phyloP scores from a whole-genome alignment of 2,329 filamentous ascomycete genomes.

The Hymenoscyphus repandus region DNA sequence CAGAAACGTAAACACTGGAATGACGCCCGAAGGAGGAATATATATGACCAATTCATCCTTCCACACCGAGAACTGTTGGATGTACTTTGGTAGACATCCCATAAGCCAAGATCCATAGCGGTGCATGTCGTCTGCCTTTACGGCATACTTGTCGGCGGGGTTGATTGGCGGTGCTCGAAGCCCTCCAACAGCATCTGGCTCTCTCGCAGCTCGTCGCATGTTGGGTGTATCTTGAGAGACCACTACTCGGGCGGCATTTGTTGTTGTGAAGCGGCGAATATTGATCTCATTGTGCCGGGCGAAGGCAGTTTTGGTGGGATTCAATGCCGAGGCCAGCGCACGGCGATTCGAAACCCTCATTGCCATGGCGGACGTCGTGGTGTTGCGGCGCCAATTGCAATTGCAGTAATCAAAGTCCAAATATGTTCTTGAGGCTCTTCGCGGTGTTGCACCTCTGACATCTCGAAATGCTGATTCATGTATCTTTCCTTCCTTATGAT shows the following conservation, averaged over 20 bases:
- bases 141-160: slow-evolving; percentile 86
- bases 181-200: slow-evolving; percentile 40
- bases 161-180: slow-evolving; percentile 80
- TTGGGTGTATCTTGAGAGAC: slow-evolving; percentile 54
- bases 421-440: background rate
- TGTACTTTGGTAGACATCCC: slow-evolving; percentile 93
- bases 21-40: slow-evolving; percentile 79
- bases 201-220: slow-evolving; percentile 59
- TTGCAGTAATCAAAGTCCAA: slow-evolving; percentile 14
- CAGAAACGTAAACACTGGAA: slow-evolving; percentile 89
- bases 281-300: slow-evolving; percentile 19
- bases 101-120: slow-evolving; percentile 95
- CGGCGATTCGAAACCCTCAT: slow-evolving; percentile 53
- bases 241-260: slow-evolving; percentile 36
- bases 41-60: slow-evolving; percentile 97
- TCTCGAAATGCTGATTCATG: background rate
- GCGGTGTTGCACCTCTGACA: background rate
- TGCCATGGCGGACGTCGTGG: slow-evolving; percentile 46
- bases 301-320: slow-evolving; percentile 40
- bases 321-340: slow-evolving; percentile 50
- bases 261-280: slow-evolving; percentile 33
- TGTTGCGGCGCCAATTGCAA: slow-evolving; percentile 31
- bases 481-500: background rate
- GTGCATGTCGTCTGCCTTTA: slow-evolving; percentile 83
- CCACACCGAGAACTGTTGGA: slow-evolving; percentile 99